These are phyloP conservation scores for Auricularia sp. DNA, from an alignment of 768 basidiomycete species.

Conservation along the genomic window DNA sequence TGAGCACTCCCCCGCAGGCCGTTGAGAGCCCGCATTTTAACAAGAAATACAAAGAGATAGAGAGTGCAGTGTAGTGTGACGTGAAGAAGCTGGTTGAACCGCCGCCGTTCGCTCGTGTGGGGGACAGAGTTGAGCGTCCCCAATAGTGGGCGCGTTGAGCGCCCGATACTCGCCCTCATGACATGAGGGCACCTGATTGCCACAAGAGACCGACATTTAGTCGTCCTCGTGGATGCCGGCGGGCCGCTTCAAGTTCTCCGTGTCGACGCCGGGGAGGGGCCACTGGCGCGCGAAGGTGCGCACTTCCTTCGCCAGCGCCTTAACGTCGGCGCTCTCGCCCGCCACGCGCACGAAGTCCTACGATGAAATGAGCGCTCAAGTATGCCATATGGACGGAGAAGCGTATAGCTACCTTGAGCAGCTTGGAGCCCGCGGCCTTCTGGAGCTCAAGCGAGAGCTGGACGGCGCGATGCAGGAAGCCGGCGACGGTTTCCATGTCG, in stretches of 20 bases:
- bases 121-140: too few species aligned
- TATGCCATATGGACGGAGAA: too few species aligned
- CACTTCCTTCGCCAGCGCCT: constrained; percentile 72
- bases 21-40: too few species aligned
- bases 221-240: constrained; percentile 14
- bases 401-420: constrained; percentile 48
- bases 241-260: constrained; percentile 25
- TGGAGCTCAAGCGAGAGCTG: constrained; percentile 84
- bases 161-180: background rate
- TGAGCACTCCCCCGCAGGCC: too few species aligned
- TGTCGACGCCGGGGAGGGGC: constrained; percentile 85
- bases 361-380: too few species aligned
- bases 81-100: too few species aligned
- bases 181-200: background rate
- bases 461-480: constrained; percentile 88
- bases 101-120: too few species aligned
- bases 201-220: background rate
- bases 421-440: constrained; percentile 89
- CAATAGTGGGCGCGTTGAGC: background rate
- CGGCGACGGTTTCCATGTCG: constrained; percentile 80
- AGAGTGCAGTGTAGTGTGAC: too few species aligned
- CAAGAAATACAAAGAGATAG: too few species aligned
- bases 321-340: constrained; percentile 55
- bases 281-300: constrained; percentile 70
- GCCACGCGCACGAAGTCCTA: constrained; percentile 80